Evolutionary conservation across 345 rosid species (phyloP).

Genomic region (Kandelia obovata): DNA sequence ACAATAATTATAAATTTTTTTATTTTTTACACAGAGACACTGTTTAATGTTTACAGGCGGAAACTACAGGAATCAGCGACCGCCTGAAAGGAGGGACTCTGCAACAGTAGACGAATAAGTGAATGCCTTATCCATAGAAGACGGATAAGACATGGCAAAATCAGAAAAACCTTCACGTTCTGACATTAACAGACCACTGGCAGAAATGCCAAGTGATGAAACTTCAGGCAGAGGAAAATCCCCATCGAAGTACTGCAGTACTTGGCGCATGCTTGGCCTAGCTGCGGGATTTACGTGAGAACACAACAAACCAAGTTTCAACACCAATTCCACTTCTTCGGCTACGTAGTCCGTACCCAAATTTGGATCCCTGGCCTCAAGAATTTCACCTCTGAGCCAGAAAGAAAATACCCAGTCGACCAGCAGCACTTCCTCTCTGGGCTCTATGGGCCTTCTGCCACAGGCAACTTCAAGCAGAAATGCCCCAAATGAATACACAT

Average conservation of each 20-base stretch:
- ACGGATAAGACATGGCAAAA: conserved; percentile 34
- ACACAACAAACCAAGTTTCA: conserved; percentile 59
- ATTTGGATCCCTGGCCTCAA: conserved; percentile 25
- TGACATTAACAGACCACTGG: conserved; percentile 31
- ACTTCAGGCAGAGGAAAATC: conserved; percentile 42
- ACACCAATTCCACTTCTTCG: conserved; percentile 48
- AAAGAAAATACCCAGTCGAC: conserved; percentile 20
- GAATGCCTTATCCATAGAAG: conserved; percentile 31
- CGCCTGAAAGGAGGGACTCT: conserved; percentile 59
- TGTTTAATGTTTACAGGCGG: neutral
- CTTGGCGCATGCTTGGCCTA: conserved; percentile 63
- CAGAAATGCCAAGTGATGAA: conserved; percentile 32
- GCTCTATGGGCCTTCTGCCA: conserved; percentile 50
- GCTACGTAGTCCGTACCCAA: conserved; percentile 32
- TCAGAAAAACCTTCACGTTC: conserved; percentile 42
- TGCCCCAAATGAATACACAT: conserved; percentile 60
- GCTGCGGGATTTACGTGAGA: conserved; percentile 40
- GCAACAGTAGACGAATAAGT: conserved; percentile 35
- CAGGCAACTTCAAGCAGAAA: conserved; percentile 58
- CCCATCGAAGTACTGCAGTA: conserved; percentile 43
- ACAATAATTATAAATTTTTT: too few relatives aligned
- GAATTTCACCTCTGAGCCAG: conserved; percentile 18
- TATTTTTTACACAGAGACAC: neutral
- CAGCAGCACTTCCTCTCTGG: conserved; percentile 22
- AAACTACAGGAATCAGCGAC: conserved; percentile 29